Percentiles rank a stretch among this genome's conserved stretches.
Conservation (phyloP, 441 rosid species). For the Pelargonium hybrid region DNA sequence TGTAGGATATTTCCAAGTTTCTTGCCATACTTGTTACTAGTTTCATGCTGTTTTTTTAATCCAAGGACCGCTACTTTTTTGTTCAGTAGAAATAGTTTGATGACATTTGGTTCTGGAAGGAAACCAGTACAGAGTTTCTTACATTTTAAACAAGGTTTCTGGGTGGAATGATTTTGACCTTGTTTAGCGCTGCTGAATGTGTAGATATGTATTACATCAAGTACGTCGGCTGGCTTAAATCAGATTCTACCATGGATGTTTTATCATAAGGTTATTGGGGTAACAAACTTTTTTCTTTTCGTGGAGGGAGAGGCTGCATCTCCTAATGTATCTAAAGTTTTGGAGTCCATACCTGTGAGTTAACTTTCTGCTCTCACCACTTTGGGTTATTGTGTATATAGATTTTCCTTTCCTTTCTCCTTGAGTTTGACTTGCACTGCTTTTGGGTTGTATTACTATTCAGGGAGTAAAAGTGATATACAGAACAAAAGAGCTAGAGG, state of each 20-base stretch:
- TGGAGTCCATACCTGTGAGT: conserved; percentile 67
- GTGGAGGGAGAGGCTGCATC: conserved; percentile 77
- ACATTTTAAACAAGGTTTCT: neutral
- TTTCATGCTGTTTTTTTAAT: neutral
- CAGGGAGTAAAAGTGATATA: conserved; percentile 69
- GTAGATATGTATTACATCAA: conserved; percentile 60
- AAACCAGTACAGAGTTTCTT: neutral
- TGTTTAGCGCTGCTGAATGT: conserved; percentile 11
- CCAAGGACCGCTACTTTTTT: neutral
- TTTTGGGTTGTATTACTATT: conserved; percentile 7
- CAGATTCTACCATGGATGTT: conserved; percentile 83
- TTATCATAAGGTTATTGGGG: conserved; percentile 72
- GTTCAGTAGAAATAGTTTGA: neutral
- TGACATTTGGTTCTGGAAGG: neutral
- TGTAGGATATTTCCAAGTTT: neutral
- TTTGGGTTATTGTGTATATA: conserved; percentile 7
- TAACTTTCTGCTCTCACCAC: neutral
- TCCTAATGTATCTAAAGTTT: conserved; percentile 45
- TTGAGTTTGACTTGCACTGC: neutral
- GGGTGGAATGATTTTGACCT: conserved; percentile 5
- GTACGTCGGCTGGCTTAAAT: conserved; percentile 64
- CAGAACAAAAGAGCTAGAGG: conserved; percentile 59
- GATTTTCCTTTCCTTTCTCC: neutral
- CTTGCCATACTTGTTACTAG: neutral
- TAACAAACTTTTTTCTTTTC: conserved; percentile 53